Percentiles rank a stretch among this genome's conserved stretches.
Conservation (phyloP, 164 flowering plant genomes). For the Tinospora cordifolia region DNA sequence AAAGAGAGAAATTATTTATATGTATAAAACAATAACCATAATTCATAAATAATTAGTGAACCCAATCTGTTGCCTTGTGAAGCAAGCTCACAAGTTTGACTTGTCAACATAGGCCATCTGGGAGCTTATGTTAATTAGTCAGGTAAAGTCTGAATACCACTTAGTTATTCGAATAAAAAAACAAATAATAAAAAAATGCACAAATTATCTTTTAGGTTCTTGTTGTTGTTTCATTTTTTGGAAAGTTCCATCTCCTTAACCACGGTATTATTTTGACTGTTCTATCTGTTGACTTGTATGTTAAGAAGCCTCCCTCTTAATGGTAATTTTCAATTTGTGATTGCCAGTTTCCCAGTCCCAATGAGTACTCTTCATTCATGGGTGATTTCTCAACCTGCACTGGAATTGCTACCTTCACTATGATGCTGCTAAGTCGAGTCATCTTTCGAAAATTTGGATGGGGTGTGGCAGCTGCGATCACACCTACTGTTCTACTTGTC, state of each 20-base stretch:
- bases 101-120: too few species aligned
- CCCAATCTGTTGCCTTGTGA: too few species aligned
- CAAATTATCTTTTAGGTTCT: background rate
- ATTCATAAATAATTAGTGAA: too few species aligned
- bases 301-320: background rate
- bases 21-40: background rate
- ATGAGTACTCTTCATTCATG: constrained; percentile 30
- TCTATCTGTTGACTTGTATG: background rate
- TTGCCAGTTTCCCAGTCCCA: constrained; percentile 27
- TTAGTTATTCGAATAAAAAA: too few species aligned
- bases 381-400: constrained; percentile 28
- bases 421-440: constrained; percentile 27
- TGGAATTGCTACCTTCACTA: constrained; percentile 25
- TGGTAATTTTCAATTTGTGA: background rate
- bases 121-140: too few species aligned
- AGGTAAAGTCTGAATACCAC: too few species aligned
- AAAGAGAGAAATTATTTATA: background rate
- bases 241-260: background rate
- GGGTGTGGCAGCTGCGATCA: constrained; percentile 30
- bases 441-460: constrained; percentile 29
- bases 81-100: too few species aligned
- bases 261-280: background rate
- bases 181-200: background rate
- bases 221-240: background rate
- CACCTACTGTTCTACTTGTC: constrained; percentile 24